phyloP scores from a whole-genome alignment of 768 basidiomycete species.

The Leccinellum luteum region DNA sequence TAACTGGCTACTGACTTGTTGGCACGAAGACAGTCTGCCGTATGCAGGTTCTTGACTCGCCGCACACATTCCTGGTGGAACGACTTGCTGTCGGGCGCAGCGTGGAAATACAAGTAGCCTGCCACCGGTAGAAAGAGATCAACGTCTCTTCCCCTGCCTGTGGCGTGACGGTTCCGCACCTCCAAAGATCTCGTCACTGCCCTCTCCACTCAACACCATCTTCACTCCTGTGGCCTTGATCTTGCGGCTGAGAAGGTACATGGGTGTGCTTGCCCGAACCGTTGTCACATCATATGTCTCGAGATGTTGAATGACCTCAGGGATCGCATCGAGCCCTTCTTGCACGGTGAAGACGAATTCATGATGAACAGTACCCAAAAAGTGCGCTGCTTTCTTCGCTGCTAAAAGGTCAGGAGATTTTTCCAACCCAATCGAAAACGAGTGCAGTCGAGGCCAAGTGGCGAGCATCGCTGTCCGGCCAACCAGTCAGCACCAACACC shows the following conservation, averaged over 20 bases:
- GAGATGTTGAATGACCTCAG: slow-evolving; percentile 96
- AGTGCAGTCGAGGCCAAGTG: slow-evolving; percentile 95
- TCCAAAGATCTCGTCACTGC: slow-evolving; percentile 96
- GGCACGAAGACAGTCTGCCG: slow-evolving; percentile 93
- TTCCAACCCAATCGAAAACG: slow-evolving; percentile 94
- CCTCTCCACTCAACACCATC: slow-evolving; percentile 98
- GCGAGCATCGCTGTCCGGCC: slow-evolving; percentile 59
- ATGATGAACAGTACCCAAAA: slow-evolving; percentile 92
- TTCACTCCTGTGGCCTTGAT: slow-evolving; percentile 99
- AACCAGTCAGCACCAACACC: slow-evolving; percentile 1
- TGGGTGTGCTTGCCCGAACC: slow-evolving; percentile 94
- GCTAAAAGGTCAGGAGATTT: slow-evolving; percentile 96
- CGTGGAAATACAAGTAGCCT: slow-evolving; percentile 99
- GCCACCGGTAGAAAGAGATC: slow-evolving; percentile 4
- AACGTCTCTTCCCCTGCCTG: not conserved
- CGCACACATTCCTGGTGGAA: slow-evolving; percentile 96
- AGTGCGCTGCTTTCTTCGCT: slow-evolving; percentile 89
- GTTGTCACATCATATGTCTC: slow-evolving; percentile 99
- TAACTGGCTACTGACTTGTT: slow-evolving; percentile 69
- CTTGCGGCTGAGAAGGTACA: slow-evolving; percentile 97
- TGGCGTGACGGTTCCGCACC: slow-evolving; percentile 43
- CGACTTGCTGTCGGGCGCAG: slow-evolving; percentile 81
- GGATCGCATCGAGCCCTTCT: slow-evolving; percentile 95
- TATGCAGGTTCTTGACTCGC: slow-evolving; percentile 96
- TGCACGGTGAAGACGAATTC: slow-evolving; percentile 98